Evolutionary conservation across 441 rosid species (phyloP).

Genomic region (Croton laevigatus): DNA sequence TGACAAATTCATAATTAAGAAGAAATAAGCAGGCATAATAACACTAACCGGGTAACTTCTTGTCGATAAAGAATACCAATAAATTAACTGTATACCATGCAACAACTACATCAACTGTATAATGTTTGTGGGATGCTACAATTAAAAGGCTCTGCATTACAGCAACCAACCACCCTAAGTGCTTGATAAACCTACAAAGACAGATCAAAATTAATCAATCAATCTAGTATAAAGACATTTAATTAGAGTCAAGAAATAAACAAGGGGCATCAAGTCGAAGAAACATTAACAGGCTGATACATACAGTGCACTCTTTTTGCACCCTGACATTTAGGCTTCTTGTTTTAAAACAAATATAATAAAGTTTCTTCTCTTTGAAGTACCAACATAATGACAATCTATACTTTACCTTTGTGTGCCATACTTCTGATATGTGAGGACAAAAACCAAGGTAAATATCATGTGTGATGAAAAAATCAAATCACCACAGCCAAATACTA

Average conservation of each 20-base stretch:
- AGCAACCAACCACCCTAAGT: constrained; percentile 73
- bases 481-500: constrained; percentile 93
- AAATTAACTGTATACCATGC: constrained; percentile 98
- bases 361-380: background rate
- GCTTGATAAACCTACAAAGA: constrained; percentile 74
- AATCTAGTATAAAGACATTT: constrained; percentile 1
- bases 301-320: background rate
- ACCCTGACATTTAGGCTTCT: background rate
- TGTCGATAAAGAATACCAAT: constrained; percentile 89
- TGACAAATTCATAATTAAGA: background rate
- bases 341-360: background rate
- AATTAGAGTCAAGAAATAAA: background rate
- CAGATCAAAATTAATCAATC: background rate
- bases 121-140: constrained; percentile 96
- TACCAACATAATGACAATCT: constrained; percentile 5
- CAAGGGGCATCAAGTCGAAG: background rate
- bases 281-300: background rate
- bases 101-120: constrained; percentile 90
- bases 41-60: constrained; percentile 85
- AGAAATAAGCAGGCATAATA: background rate
- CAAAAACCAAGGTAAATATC: constrained; percentile 95
- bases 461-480: constrained; percentile 98
- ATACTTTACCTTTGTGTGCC: constrained; percentile 73
- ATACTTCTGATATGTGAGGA: constrained; percentile 88
- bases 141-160: constrained; percentile 84